A percentile compares a stretch with the other conserved stretches of the same genome.
Conservation (phyloP, 1,284 basidiomycete genomes). For the Termitomyces sp. region DNA sequence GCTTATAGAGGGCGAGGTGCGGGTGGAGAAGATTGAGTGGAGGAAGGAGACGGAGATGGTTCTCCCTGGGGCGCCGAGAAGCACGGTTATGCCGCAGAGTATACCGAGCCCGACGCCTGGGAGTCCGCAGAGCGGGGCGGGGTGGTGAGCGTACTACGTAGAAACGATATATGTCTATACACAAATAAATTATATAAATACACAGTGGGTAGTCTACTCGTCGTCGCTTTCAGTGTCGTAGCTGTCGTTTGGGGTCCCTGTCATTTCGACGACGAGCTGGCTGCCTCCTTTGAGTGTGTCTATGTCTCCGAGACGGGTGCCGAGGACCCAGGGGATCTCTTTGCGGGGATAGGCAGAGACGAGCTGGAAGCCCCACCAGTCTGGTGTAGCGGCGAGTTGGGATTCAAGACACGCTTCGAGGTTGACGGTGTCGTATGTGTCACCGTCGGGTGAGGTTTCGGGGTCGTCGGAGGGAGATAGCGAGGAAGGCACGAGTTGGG, state of each 20-base stretch:
- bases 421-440: conserved; percentile 21
- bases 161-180: too few relatives aligned
- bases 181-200: too few relatives aligned
- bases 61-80: conserved; percentile 28
- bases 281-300: conserved; percentile 56
- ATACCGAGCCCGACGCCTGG: conserved; percentile 34
- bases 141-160: too few relatives aligned
- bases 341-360: conserved; percentile 66
- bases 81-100: conserved; percentile 40
- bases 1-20: conserved; percentile 87
- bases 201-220: background rate
- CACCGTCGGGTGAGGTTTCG: conserved; percentile 28
- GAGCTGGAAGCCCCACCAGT: conserved; percentile 73
- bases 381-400: conserved; percentile 30
- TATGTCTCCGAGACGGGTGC: conserved; percentile 44
- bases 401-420: conserved; percentile 39
- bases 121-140: conserved; percentile 21
- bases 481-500: conserved; percentile 36
- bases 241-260: background rate
- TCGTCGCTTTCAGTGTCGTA: conserved; percentile 3
- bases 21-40: conserved; percentile 83
- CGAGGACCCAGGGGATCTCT: conserved; percentile 51
- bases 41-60: conserved; percentile 59
- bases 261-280: conserved; percentile 65
- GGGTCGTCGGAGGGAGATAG: conserved; percentile 40